Evolutionary conservation across 139 green algal genomes (phyloP), one percentile per base, ranked within the genome.

Genomic region (Chlorella sp.): DNA sequence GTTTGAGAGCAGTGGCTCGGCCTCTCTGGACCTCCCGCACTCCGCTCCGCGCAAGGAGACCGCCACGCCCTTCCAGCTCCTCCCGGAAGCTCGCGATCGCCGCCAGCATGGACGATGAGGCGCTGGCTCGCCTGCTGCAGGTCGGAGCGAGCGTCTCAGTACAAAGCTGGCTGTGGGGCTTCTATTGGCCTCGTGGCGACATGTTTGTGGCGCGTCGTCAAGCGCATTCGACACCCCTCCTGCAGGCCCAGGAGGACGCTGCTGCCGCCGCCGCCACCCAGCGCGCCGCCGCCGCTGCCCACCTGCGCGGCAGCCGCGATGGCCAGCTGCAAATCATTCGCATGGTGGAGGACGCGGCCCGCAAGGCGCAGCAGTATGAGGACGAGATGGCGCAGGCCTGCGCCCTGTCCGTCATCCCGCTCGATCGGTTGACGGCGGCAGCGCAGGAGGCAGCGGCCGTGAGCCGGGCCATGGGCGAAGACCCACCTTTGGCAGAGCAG

Each of bases 351-450:
- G 79, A 56, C 30, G n/a, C 46, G 28, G 36, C 28, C 1, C n/a
- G 17, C 56, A 85, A 82, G 36, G 73, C 91, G 64, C 86, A 91
- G 65, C 68, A 11, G 2, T 93, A 90, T 36, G 89, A 92, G 70
- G 89, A 90, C 41, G 86, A 91, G 48, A 24, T 88, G 46, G n/a
- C 88, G 43, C 85, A 93, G 72, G 90, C 89, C 2, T 74, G 86
- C 38, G 91, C 92, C 4, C 83, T 91, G 9, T 90, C 83, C 20
- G 28, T 93, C 1, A 93, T 96, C 77, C 90, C 91, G 2, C 56
- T 95, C 51, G 85, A 87, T 20, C 34, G 70, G 34, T 41, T 93
- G 44, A 32, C 58, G 1, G 80, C 32, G 17, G 82, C 76, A 11
- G 90, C 90, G 1, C 58, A 40, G 28, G 89, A 90, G 70, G 86